Conservation (phyloP, 148 eudicot species). For the Spergularia bocconei region DNA sequence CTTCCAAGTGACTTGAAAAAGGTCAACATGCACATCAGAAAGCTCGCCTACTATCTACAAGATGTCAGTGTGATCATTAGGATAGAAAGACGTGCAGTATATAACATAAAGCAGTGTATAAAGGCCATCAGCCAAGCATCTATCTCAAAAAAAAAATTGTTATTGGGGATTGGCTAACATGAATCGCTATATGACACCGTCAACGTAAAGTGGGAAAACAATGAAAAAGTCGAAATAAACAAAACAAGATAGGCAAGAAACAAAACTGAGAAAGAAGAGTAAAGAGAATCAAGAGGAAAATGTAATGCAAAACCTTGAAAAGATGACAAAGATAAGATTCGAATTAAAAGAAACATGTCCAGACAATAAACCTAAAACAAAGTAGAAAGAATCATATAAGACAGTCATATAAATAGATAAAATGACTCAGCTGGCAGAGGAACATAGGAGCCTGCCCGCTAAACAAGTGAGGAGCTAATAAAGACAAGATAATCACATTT, state of each 20-base stretch:
- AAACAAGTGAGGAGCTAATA: background rate
- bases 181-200: too few relatives aligned
- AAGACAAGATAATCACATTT: background rate
- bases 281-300: too few relatives aligned
- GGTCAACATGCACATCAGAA: constrained; percentile 22
- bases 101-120: background rate
- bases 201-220: too few relatives aligned
- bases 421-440: background rate
- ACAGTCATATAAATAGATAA: too few relatives aligned
- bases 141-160: background rate
- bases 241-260: background rate
- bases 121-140: background rate
- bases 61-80: background rate
- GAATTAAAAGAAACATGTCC: too few relatives aligned
- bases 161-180: too few relatives aligned
- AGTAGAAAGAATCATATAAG: too few relatives aligned
- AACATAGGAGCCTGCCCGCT: background rate
- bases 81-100: too few relatives aligned
- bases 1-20: constrained; percentile 24
- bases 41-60: constrained; percentile 24
- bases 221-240: background rate
- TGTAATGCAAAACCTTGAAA: too few relatives aligned
- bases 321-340: too few relatives aligned
- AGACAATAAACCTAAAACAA: too few relatives aligned
- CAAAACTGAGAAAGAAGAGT: too few relatives aligned